Conservation (phyloP, 768 basidiomycete species). For the Leccinum boreale region DNA sequence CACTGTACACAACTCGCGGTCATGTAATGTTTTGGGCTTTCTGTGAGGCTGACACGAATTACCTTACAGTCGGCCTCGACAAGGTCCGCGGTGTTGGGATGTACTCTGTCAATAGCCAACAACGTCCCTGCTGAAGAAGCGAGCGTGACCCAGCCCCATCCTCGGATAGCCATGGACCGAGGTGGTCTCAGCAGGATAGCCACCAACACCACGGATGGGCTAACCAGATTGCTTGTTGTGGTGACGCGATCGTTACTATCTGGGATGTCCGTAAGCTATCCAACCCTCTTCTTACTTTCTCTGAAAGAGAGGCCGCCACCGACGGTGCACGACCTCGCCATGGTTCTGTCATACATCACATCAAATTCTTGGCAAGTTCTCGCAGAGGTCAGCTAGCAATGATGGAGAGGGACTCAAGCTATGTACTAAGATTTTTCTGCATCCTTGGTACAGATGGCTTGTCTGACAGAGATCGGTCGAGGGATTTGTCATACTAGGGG, state of each 20-base stretch:
- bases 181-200: conserved; percentile 68
- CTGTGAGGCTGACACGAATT: conserved; percentile 62
- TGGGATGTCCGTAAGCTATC: conserved; percentile 73
- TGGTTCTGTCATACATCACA: conserved; percentile 40
- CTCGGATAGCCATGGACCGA: conserved; percentile 53
- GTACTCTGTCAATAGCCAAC: conserved; percentile 37
- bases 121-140: conserved; percentile 8
- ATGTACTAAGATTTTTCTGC: conserved; percentile 54
- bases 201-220: conserved; percentile 63
- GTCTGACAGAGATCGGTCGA: conserved; percentile 43
- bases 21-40: conserved; percentile 73
- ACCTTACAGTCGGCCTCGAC: conserved; percentile 76
- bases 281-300: conserved; percentile 66
- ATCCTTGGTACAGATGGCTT: conserved; percentile 38
- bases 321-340: conserved; percentile 53
- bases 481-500: conserved; percentile 39
- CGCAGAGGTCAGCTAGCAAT: conserved; percentile 67
- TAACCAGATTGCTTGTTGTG: conserved; percentile 67
- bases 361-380: conserved; percentile 72
- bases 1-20: conserved; percentile 58
- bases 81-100: conserved; percentile 79
- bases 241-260: conserved; percentile 67
- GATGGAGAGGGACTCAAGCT: conserved; percentile 59
- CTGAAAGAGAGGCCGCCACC: conserved; percentile 70
- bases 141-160: conserved; percentile 27